Evolutionary conservation across 495 filamentous ascomycete genomes (phyloP).

Genomic region (Penicillium mononematosum): DNA sequence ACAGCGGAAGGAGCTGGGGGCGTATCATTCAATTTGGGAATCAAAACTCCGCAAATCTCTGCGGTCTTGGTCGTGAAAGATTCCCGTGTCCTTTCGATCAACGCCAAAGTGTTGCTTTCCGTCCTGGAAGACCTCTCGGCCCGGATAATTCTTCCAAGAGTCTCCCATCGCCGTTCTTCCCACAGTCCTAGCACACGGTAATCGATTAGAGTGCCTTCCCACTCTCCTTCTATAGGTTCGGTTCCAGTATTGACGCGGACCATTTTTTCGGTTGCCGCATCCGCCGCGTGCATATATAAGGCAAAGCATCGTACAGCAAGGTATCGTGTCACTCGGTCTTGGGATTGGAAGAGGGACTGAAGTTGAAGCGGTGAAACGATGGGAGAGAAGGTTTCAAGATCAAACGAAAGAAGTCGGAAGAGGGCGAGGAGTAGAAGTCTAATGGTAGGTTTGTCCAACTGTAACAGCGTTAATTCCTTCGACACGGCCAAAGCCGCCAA

Average conservation of each 20-base stretch:
- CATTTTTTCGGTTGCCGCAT: slow-evolving; percentile 70
- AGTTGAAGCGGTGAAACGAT: slow-evolving; percentile 63
- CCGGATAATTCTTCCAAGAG: slow-evolving; percentile 29
- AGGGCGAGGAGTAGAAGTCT: slow-evolving; percentile 59
- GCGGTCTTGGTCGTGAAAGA: slow-evolving; percentile 52
- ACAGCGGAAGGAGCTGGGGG: slow-evolving; percentile 50
- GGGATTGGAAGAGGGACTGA: slow-evolving; percentile 64
- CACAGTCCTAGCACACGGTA: slow-evolving; percentile 82
- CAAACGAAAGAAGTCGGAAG: slow-evolving; percentile 74
- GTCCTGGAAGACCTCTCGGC: slow-evolving; percentile 24
- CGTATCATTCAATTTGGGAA: slow-evolving; percentile 61
- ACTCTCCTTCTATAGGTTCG: slow-evolving; percentile 61
- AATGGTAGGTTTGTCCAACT: slow-evolving; percentile 37
- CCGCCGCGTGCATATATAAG: slow-evolving; percentile 75
- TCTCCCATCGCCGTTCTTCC: slow-evolving; percentile 59
- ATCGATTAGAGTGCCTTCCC: slow-evolving; percentile 77
- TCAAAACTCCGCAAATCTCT: slow-evolving; percentile 60
- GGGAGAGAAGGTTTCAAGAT: slow-evolving; percentile 61
- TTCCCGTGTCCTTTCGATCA: slow-evolving; percentile 35
- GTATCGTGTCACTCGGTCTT: slow-evolving; percentile 63
- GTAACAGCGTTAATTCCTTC: slow-evolving; percentile 38
- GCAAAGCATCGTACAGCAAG: slow-evolving; percentile 78
- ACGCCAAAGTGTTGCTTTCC: slow-evolving; percentile 24
- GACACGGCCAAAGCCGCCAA: slow-evolving; percentile 40
- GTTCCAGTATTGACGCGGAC: slow-evolving; percentile 60